Evolutionary conservation across 768 basidiomycete genomes (phyloP), one percentile per base, ranked within the genome.

Genomic region (Trametes sanguinea): DNA sequence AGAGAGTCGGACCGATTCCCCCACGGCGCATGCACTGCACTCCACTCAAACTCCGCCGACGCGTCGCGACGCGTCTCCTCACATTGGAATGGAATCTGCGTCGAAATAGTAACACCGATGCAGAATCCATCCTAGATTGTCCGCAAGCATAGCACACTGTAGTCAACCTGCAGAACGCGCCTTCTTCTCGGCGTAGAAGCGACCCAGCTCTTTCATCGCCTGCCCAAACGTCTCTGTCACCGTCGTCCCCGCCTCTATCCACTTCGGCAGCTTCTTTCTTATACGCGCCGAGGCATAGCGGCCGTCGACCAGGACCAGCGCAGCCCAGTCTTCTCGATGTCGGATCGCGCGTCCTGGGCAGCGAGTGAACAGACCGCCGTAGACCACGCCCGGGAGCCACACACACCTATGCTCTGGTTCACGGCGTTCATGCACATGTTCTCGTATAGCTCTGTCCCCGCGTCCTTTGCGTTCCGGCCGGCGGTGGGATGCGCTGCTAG

Each of bases 341-440:
- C 96, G 87, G 61, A 98, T 96, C 4, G 95, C 95, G 51, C 96
- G 87, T 35, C 95, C 95, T 97, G 58, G 6, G 2, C 0, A 37
- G 6, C 6, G 6, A 6, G 11, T 37, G 11, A 37, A 2, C 35
- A 22, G 22, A 22, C 22, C 22, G 22, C 1, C 1, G 22, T 22
- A 22, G 22, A 1, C 22, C 22, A 22, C 22, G 22, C 22, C 22
- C 22, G 22, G 22, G 22, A 22, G 22, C 22, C 22, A 22, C 11
- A 37, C 35, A 1, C 6, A 92, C 95, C 96, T 63, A 99, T 97
- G 58, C 92, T 94, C 73, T 99, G 96, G 74, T 99, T 99, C 54
- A 99, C 95, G 0, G 95, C 92, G 65, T 88, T 90, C 89, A 92
- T 92, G 68, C 91, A 92, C 83, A 92, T 83, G 68, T 92, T 93